phyloP scores from a whole-genome alignment of 805 yeast genomes.

The Ogataea philodendri region DNA sequence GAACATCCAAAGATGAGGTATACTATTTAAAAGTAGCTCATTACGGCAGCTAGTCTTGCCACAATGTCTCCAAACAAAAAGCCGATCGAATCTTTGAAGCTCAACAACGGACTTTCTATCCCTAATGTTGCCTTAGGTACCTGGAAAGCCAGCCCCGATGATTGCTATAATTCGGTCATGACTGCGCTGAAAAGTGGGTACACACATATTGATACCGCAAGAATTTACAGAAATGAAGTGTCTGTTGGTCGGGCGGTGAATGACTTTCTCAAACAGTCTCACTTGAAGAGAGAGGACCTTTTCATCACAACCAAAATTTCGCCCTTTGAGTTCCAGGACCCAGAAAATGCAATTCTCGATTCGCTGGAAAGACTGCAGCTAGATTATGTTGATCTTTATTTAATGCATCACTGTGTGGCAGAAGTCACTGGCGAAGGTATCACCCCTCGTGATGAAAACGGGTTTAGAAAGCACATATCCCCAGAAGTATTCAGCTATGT shows the following conservation, averaged over 20 bases:
- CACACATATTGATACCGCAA: slow-evolving; percentile 44
- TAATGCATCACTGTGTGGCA: slow-evolving; percentile 41
- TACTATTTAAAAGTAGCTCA: too few relatives aligned
- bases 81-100: too few relatives aligned
- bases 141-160: slow-evolving; percentile 16
- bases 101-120: slow-evolving; percentile 22
- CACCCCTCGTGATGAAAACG: slow-evolving; percentile 21
- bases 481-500: slow-evolving; percentile 47
- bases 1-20: too few relatives aligned
- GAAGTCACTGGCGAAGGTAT: too few relatives aligned
- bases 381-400: slow-evolving; percentile 45
- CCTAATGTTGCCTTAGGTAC: slow-evolving; percentile 28
- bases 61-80: too few relatives aligned
- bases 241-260: slow-evolving; percentile 42
- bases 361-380: slow-evolving; percentile 38
- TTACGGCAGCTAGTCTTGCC: too few relatives aligned
- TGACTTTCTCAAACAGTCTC: slow-evolving; percentile 10
- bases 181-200: slow-evolving; percentile 34
- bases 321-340: slow-evolving; percentile 30
- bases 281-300: slow-evolving; percentile 16
- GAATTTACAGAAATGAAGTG: slow-evolving; percentile 38
- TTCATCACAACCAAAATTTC: slow-evolving; percentile 23
- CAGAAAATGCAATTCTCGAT: slow-evolving; percentile 34
- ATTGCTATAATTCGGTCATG: slow-evolving; percentile 13
- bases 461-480: slow-evolving; percentile 22